These are phyloP conservation scores for Luffa aegyptiaca DNA, from an alignment of 306 rosid species.

Conservation along the genomic window DNA sequence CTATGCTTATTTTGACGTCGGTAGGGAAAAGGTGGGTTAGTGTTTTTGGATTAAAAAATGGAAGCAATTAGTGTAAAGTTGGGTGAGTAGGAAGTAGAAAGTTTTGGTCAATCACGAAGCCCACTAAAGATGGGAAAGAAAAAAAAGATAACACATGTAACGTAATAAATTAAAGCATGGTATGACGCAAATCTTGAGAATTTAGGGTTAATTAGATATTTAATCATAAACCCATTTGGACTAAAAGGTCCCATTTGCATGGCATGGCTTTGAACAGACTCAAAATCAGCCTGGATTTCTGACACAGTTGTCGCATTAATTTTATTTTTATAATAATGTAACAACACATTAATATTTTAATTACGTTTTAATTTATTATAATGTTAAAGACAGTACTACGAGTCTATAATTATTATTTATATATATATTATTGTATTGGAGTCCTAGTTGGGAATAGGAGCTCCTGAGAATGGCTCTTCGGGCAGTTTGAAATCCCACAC, in stretches of 20 bases:
- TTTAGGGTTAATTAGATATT: not conserved
- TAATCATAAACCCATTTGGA: not conserved
- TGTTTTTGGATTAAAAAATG: too few species aligned
- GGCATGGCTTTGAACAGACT: slow-evolving; percentile 6
- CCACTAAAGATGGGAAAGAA: not conserved
- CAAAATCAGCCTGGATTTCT: slow-evolving; percentile 7
- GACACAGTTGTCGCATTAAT: not conserved
- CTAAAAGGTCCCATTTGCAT: not conserved
- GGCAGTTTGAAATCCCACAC: not conserved
- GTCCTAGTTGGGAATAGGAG: not conserved
- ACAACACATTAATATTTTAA: not conserved
- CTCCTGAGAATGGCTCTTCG: not conserved
- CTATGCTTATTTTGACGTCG: too few species aligned
- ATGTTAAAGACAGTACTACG: not conserved
- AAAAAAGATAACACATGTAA: not conserved
- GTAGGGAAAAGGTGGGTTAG: too few species aligned
- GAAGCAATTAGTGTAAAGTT: not conserved
- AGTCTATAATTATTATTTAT: too few species aligned
- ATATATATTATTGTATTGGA: not conserved
- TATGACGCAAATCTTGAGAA: not conserved
- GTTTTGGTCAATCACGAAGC: not conserved
- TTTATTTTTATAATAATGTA: not conserved
- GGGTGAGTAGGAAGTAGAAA: not conserved
- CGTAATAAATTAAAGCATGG: not conserved
- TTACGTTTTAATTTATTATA: too few species aligned